A percentile compares a stretch with the other conserved stretches of the same genome.
These are phyloP conservation scores for Piper longum DNA, from an alignment of 164 flowering plant genomes.

Conservation along the genomic window DNA sequence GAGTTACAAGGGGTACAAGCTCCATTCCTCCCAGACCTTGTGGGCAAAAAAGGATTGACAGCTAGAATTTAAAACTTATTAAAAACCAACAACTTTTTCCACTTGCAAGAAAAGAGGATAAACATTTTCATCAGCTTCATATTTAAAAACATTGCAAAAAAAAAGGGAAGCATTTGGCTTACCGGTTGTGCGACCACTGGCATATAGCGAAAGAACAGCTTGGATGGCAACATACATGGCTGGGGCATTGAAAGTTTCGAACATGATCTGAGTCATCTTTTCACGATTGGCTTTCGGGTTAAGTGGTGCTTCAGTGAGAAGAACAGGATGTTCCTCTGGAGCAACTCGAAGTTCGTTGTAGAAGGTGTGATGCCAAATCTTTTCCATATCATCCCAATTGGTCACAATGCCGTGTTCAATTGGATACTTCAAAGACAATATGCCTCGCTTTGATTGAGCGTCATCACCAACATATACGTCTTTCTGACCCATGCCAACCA, in stretches of 20 bases:
- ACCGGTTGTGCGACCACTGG: neutral
- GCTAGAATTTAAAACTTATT: no score
- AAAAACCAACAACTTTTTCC: no score
- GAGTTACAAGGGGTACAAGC: no score
- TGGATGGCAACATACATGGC: neutral
- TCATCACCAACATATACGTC: neutral
- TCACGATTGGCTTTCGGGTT: neutral
- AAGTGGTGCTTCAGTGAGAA: neutral
- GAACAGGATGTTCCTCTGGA: neutral
- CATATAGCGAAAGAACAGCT: neutral
- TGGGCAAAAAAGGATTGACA: no score
- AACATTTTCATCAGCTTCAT: neutral
- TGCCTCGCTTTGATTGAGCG: neutral
- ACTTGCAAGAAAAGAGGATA: neutral
- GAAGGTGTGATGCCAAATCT: neutral
- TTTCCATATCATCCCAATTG: neutral
- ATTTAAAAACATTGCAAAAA: neutral
- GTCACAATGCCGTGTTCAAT: neutral
- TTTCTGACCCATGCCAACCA: neutral
- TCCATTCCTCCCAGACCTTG: no score
- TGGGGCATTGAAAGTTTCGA: neutral
- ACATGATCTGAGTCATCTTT: neutral
- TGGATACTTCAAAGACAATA: neutral
- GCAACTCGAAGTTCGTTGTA: neutral
- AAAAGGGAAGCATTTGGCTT: neutral